Base-by-base conservation (phyloP, 306 rosid genomes). In the Mimosa pudica region DNA sequence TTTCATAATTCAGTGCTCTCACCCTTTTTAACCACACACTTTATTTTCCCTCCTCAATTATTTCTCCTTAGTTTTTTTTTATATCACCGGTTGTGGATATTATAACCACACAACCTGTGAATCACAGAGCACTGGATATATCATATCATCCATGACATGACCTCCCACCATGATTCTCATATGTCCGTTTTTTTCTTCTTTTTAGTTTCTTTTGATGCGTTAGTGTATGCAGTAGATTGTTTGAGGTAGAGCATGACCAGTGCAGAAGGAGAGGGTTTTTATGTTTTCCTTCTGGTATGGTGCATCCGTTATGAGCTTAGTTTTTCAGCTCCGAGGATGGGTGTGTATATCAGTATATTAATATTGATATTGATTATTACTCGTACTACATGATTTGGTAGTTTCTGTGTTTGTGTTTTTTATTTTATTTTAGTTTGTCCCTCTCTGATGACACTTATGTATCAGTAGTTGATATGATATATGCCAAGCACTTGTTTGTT, bases 231-330 rank as follows among this genome's bases (percentile, higher is more conserved):
- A 41, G 78, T 77, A 54, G 17, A 32, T 61, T 79, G 71, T 77
- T 8, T 24, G 30, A 24, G 30, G 73, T 52, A 16, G 71, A 84
- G 84, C 77, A 49, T 49, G 83, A 70, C 77, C 85, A 76, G 51
- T 18, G 82, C 60, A 83, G 93, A 77, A 85, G 94, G 97, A 81
- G 61, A 86, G 85, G 33, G 79, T 86, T 86, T 86, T 86, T 80
- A 79, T 83, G 89, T 81, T 83, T 81, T 83, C 89, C 87, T 86
- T 86, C 83, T 57, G n/a, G 0, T 36, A 47, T 16, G 81, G 38
- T 83, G 69, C 83, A 80, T 86, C 73, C 65, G 3, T 70, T 62
- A 80, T 70, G 87, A 86, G 89, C 89, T 74, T 61, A 74, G 60
- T 86, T 86, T 86, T 86, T 83, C 73, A 70, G 88, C 85, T 84